Evolutionary conservation across 1,284 basidiomycete genomes (phyloP).

Genomic region (Ceratobasidium theobromae): DNA sequence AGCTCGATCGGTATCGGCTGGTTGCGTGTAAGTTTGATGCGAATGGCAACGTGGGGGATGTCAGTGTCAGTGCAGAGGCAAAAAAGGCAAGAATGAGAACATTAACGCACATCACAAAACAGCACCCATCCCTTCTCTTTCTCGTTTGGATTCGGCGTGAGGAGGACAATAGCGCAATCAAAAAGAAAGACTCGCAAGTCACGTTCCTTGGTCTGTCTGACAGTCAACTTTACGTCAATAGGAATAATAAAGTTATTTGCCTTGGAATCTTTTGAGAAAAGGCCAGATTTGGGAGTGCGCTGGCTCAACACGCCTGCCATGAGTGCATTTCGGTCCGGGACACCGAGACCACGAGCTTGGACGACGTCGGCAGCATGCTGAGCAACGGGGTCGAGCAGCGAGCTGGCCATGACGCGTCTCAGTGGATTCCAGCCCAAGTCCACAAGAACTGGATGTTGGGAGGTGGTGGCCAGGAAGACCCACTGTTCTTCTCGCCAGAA

Average conservation of each 20-base stretch:
- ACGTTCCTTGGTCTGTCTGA: constrained; percentile 17
- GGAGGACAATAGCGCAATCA: constrained; percentile 23
- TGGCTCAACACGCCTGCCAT: constrained; percentile 23
- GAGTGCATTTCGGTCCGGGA: constrained; percentile 23
- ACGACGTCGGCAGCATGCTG: constrained; percentile 28
- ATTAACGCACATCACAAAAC: constrained; percentile 25
- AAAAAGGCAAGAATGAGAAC: neutral
- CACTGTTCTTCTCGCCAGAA: neutral
- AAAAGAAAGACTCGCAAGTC: constrained; percentile 29
- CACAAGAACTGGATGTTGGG: neutral
- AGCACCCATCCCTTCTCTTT: constrained; percentile 11
- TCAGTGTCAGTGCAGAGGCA: neutral
- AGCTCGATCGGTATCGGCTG: constrained; percentile 29
- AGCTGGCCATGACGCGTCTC: constrained; percentile 6
- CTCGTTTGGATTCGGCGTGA: constrained; percentile 25
- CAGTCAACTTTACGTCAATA: neutral
- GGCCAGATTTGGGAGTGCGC: constrained; percentile 1
- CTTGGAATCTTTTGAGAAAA: constrained; percentile 30
- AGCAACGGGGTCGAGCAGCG: constrained; percentile 21
- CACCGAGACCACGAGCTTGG: constrained; percentile 9
- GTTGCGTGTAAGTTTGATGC: neutral
- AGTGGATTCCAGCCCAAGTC: neutral
- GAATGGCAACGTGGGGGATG: constrained; percentile 17
- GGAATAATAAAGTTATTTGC: neutral
- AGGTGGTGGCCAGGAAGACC: neutral